A percentile compares a stretch with the other conserved stretches of the same genome.
These are phyloP conservation scores for Juncus inflexus DNA, from an alignment of 176 grass and related monocot species.

Conservation along the genomic window DNA sequence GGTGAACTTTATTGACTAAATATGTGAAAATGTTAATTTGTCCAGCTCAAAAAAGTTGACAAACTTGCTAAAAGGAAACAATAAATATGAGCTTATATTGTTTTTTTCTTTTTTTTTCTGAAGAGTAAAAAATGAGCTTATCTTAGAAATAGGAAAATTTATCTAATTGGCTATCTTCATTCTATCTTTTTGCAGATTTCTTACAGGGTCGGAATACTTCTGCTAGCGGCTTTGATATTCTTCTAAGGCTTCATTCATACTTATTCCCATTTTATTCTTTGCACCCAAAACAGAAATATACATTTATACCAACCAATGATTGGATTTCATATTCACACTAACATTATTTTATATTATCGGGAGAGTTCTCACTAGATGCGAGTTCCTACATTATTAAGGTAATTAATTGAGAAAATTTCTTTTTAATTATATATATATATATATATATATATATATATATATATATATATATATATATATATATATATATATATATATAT, in stretches of 20 bases:
- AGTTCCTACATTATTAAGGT: conserved; percentile 16
- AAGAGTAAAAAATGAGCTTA: conserved; percentile 8
- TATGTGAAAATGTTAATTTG: conserved; percentile 9
- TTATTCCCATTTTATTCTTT: conserved; percentile 31
- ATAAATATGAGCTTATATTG: no score
- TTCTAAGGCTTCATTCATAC: conserved; percentile 48
- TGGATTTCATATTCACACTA: conserved; percentile 24
- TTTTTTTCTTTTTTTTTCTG: no score
- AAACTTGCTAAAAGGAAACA: conserved; percentile 15
- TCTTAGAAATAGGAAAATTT: conserved; percentile 13
- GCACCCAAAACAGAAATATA: conserved; percentile 14
- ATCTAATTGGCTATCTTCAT: conserved; percentile 5
- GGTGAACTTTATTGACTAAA: conserved; percentile 14
- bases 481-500: no score
- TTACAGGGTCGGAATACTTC: conserved; percentile 43
- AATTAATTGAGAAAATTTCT: not conserved
- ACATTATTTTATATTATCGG: conserved; percentile 14
- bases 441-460: no score
- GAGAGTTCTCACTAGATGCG: not conserved
- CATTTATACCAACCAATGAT: conserved; percentile 9
- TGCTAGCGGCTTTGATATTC: conserved; percentile 54
- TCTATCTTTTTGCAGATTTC: conserved; percentile 42
- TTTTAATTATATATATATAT: not conserved
- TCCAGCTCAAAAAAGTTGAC: conserved; percentile 15
- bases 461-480: no score